A percentile compares a stretch with the other conserved stretches of the same genome.
Conservation (phyloP, 768 basidiomycete genomes). For the Russula sp. region DNA sequence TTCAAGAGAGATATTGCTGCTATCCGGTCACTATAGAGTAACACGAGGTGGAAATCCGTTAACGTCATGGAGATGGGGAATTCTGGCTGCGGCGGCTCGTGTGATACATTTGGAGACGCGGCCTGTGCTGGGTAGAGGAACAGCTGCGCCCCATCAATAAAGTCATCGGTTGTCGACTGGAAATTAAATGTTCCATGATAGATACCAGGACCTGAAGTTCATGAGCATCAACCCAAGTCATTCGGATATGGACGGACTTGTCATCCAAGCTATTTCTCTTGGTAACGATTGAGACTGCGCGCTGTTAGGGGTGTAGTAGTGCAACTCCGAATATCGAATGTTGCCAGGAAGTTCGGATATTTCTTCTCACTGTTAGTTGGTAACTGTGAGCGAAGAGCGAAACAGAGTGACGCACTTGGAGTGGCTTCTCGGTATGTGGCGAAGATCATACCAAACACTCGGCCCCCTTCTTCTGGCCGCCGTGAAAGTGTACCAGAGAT, state of each 20-base stretch:
- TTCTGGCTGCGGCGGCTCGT: conserved; percentile 35
- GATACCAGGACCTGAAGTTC: conserved; percentile 68
- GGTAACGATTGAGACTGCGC: conserved; percentile 69
- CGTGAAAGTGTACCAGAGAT: conserved; percentile 69
- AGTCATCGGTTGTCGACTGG: conserved; percentile 63
- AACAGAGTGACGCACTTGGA: conserved; percentile 59
- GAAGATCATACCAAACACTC: conserved; percentile 74
- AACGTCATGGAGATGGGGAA: conserved; percentile 74
- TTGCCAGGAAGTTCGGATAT: conserved; percentile 89
- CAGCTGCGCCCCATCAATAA: conserved; percentile 74
- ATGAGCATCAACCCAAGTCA: conserved; percentile 10
- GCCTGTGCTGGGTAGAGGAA: conserved; percentile 65
- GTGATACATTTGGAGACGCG: conserved; percentile 36
- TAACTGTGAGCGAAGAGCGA: conserved; percentile 19
- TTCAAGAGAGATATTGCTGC: conserved; percentile 76
- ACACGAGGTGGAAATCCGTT: conserved; percentile 89
- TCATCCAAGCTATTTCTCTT: conserved; percentile 85
- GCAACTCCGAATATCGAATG: conserved; percentile 70
- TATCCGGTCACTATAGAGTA: conserved; percentile 78
- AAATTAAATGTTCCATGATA: conserved; percentile 82
- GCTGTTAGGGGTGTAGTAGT: conserved; percentile 71
- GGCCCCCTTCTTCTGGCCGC: conserved; percentile 69
- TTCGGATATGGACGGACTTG: conserved; percentile 50
- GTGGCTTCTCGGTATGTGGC: conserved; percentile 67
- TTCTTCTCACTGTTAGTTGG: conserved; percentile 49